A percentile compares a stretch with the other conserved stretches of the same genome.
These are phyloP conservation scores for Acanthamoeba royreba DNA, from an alignment of 208 protist genomes.

Conservation along the genomic window DNA sequence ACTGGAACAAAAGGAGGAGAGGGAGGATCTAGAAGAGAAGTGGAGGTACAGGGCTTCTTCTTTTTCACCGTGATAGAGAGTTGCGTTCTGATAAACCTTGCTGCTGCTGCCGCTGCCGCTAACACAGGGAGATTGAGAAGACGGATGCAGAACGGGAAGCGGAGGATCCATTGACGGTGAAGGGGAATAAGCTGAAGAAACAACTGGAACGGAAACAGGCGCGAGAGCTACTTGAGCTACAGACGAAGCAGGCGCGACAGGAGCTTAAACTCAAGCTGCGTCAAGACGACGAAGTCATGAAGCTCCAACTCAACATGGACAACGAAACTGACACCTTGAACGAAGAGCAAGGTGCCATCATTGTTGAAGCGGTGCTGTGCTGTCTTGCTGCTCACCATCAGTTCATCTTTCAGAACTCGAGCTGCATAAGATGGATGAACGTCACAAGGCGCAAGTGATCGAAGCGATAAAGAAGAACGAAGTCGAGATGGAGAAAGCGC, in stretches of 20 bases:
- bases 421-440: neutral
- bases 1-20: neutral
- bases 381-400: no score
- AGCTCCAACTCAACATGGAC: neutral
- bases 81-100: no score
- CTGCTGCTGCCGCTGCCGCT: no score
- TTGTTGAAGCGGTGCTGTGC: neutral
- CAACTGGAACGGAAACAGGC: neutral
- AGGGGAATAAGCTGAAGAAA: neutral
- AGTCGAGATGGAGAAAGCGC: neutral
- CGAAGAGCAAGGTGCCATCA: neutral
- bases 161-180: neutral
- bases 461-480: neutral
- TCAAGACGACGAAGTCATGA: neutral
- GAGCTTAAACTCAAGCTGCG: neutral
- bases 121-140: neutral
- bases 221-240: neutral
- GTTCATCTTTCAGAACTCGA: neutral
- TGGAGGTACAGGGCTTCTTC: no score
- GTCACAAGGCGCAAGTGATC: neutral
- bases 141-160: neutral
- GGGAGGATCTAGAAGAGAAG: neutral
- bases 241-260: neutral
- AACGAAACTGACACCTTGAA: neutral
- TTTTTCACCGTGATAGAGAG: no score